Evolutionary conservation across 2,329 filamentous ascomycete species (phyloP), one percentile per base, ranked within the genome.

Genomic region (Botrytis galanthina): DNA sequence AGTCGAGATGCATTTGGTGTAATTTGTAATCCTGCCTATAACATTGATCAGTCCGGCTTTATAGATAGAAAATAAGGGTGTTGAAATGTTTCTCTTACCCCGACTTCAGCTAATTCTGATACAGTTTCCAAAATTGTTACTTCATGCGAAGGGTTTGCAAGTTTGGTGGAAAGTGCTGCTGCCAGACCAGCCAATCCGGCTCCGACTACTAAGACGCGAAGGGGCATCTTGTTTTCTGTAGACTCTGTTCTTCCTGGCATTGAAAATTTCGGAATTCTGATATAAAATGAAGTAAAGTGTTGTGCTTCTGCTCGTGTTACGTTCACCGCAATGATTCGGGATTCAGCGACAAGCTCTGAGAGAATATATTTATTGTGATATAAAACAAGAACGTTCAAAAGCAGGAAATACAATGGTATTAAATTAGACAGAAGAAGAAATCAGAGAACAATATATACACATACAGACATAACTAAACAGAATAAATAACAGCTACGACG

Each of bases 71-170:
- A 46, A 54, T 4, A 29, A 16, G 37, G 22, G 18, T 9, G 1
- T 22, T 29, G 5, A 3, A 35, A 7, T 35, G 7, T n/a, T 35
- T 57, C 14, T 73, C 76, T 70, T 77, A 79, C 78, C 35, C 78
- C 78, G 75, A 84, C 81, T 79, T 85, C 83, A 3, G 81, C 80
- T 4, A 85, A 80, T 62, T 82, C 82, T 7, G 62, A 69, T 5
- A 83, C 83, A 1, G 83, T 79, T 73, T 86, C 84, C 4, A 84
- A 80, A n/a, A 86, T 80, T 1, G 80, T 83, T 18, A 85, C 83
- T 37, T 78, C 73, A 71, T 85, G 84, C 9, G 82, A 81, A 29
- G 83, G 76, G 59, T 78, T 78, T 48, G 78, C 79, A 3, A 78
- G 59, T 63, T 79, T 79, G 29, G 81, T 82, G 6, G 83, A 82